phyloP scores from a whole-genome alignment of 331 rosid species.

The Acacia concinna region DNA sequence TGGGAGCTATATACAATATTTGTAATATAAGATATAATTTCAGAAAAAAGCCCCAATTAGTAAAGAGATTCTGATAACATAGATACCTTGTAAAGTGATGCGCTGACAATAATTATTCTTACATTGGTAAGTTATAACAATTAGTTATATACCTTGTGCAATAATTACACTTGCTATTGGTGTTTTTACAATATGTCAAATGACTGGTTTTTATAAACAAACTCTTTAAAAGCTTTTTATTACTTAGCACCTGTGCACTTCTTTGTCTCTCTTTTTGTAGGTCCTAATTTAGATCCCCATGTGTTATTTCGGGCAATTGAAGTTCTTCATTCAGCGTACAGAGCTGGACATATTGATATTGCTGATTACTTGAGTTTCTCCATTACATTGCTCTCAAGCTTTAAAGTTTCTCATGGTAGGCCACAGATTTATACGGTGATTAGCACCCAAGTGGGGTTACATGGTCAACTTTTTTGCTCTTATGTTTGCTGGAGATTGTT shows the following conservation, averaged over 20 bases:
- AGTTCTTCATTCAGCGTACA: slow-evolving; percentile 67
- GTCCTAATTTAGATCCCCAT: slow-evolving; percentile 62
- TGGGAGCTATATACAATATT: neutral
- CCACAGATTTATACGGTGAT: slow-evolving; percentile 19
- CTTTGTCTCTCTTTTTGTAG: slow-evolving; percentile 42
- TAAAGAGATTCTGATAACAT: neutral
- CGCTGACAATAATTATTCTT: neutral
- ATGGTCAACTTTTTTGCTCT: slow-evolving; percentile 16
- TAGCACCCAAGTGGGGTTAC: slow-evolving; percentile 1
- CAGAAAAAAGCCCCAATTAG: neutral
- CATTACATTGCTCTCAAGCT: slow-evolving; percentile 60
- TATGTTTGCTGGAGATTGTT: neutral
- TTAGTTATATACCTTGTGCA: neutral
- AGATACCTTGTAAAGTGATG: neutral
- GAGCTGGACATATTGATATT: slow-evolving; percentile 53
- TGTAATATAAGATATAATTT: neutral
- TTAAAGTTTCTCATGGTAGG: slow-evolving; percentile 62
- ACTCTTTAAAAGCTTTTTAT: neutral
- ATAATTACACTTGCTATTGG: neutral
- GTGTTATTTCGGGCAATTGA: slow-evolving; percentile 56
- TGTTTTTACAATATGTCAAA: neutral
- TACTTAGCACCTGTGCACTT: neutral
- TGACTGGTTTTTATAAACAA: slow-evolving; percentile 10
- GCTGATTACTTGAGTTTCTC: slow-evolving; percentile 64
- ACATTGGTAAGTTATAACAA: neutral